These are phyloP conservation scores for Leccinellum rugosiceps DNA, from an alignment of 768 basidiomycete genomes.

Conservation along the genomic window DNA sequence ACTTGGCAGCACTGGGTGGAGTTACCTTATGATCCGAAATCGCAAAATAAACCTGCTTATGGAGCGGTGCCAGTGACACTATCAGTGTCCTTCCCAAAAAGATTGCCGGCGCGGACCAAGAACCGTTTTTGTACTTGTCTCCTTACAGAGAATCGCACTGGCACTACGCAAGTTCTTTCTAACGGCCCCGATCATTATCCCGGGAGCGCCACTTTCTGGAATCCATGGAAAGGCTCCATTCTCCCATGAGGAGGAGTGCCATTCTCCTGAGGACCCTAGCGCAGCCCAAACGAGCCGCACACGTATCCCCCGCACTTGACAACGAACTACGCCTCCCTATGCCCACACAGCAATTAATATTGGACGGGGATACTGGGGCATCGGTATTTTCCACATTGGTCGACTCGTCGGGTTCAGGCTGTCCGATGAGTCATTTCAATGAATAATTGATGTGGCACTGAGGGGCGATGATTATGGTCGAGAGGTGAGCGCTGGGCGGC, in stretches of 20 bases:
- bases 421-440: neutral
- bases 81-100: neutral
- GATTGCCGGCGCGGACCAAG: neutral
- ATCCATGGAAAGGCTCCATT: neutral
- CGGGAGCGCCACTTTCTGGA: neutral
- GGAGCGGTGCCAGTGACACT: too few species aligned
- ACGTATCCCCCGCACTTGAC: neutral
- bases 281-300: neutral
- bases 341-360: neutral
- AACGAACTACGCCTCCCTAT: neutral
- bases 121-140: neutral
- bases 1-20: too few species aligned
- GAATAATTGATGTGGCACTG: neutral
- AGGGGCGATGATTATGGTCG: neutral
- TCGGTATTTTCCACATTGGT: too few species aligned
- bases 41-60: neutral
- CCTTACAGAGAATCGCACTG: neutral
- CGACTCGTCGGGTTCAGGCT: too few species aligned
- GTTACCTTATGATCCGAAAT: neutral
- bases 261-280: neutral
- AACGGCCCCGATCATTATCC: neutral
- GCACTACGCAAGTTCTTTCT: neutral
- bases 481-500: neutral
- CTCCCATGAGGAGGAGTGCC: neutral
- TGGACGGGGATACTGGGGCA: too few species aligned